These are phyloP conservation scores for Paraurostyla sp. DNA, from an alignment of 73 alveolate genomes.

Conservation along the genomic window DNA sequence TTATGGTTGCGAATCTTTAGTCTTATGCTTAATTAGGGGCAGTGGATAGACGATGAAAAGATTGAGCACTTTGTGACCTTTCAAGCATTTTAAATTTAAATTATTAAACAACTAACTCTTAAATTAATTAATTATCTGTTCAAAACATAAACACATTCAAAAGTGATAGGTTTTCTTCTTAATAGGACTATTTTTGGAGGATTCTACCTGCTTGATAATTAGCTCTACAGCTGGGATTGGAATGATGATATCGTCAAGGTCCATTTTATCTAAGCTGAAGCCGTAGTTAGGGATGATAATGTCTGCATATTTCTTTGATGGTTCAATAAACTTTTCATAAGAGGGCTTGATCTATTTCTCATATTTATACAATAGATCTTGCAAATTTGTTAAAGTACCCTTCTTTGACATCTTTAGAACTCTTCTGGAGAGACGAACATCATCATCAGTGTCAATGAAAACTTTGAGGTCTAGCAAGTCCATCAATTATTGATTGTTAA, in stretches of 20 bases:
- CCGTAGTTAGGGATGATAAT: slow-evolving; percentile 89
- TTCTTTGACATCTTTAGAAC: slow-evolving; percentile 87
- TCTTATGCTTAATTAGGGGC: no score
- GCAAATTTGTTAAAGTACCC: slow-evolving; percentile 61
- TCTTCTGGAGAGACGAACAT: slow-evolving; percentile 95
- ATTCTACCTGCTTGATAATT: slow-evolving; percentile 53
- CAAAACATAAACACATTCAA: background rate
- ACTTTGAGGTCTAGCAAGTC: slow-evolving; percentile 88
- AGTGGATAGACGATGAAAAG: no score
- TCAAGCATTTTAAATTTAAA: no score
- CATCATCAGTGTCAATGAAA: slow-evolving; percentile 97
- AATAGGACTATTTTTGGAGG: background rate
- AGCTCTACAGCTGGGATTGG: slow-evolving; percentile 72
- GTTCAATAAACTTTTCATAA: slow-evolving; percentile 90
- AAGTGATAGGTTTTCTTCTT: background rate
- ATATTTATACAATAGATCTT: slow-evolving; percentile 82
- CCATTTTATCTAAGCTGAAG: slow-evolving; percentile 57
- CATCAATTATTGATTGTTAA: slow-evolving; percentile 77
- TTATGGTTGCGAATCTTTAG: no score
- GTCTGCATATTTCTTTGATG: slow-evolving; percentile 93
- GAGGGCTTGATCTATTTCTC: slow-evolving; percentile 95
- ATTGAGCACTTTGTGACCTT: no score
- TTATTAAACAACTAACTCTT: no score
- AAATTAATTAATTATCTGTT: no score
- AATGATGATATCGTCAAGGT: slow-evolving; percentile 52